Percentiles rank a stretch among this genome's conserved stretches.
phyloP scores from a whole-genome alignment of 2,329 filamentous ascomycete species.

The Leptographium procerum region DNA sequence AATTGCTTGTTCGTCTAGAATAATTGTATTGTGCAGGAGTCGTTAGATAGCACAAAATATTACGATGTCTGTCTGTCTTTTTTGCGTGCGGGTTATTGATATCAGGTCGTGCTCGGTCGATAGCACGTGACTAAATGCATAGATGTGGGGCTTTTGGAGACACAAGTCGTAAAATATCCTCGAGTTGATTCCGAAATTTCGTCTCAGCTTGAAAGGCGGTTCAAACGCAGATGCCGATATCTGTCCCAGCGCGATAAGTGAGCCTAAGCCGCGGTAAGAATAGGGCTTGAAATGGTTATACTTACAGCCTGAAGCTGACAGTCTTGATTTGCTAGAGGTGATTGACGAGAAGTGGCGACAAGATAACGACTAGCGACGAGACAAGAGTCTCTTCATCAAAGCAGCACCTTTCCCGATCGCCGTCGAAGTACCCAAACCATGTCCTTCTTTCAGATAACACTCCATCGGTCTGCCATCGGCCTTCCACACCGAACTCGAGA shows the following conservation, averaged over 20 bases:
- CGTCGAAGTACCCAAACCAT: constrained; percentile 27
- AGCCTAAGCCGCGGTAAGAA: not conserved
- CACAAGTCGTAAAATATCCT: no score
- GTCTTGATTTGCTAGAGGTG: not conserved
- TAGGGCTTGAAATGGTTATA: not conserved
- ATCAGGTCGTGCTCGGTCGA: no score
- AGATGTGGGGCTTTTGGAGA: no score
- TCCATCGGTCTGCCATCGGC: constrained; percentile 81
- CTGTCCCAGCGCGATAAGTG: not conserved
- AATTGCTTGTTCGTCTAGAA: not conserved
- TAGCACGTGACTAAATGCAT: no score
- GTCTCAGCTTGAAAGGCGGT: no score
- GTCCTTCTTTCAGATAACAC: constrained; percentile 83
- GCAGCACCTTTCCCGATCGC: not conserved
- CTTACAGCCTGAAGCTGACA: not conserved
- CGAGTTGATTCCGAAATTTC: no score
- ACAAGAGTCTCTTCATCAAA: not conserved
- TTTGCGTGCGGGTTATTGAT: no score
- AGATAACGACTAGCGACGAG: not conserved
- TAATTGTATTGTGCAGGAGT: not conserved
- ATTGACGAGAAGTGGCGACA: not conserved
- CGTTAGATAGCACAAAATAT: no score
- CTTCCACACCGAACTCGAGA: constrained; percentile 69
- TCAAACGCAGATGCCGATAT: no score
- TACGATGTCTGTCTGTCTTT: no score